Evolutionary conservation across 2,329 filamentous ascomycete genomes (phyloP), one percentile per base, ranked within the genome.

Genomic region (Saccharata proteae): DNA sequence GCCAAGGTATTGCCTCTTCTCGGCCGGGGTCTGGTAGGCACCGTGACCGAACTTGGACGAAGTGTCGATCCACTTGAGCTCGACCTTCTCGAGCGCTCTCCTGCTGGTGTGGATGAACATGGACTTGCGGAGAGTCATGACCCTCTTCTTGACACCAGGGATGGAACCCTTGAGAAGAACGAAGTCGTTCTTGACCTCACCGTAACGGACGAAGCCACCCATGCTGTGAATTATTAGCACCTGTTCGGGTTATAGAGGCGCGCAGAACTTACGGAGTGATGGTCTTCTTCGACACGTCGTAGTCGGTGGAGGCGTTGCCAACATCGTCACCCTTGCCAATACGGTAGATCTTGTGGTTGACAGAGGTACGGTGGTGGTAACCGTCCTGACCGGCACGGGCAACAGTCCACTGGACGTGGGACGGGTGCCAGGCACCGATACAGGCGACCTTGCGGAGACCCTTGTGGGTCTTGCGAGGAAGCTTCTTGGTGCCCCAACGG

Each of bases 261-360:
- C 5, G 17, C 14, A 9, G 20, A 43, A 88, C 88, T 62, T 90
- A 96, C 88, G 88, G 88, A 62, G 88, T 96, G 66, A 98, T 98
- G 62, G 74, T 78, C 82, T 98, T 98, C 81, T 94, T 94, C 71
- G 86, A 92, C 60, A 93, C 76, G 59, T 98, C 90, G 58, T 88
- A 77, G 45, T 94, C 84, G 47, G 90, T 98, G 37, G 88, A 81
- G 53, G 84, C 90, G 68, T 85, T 94, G 64, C 78, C 78, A 60
- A 90, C 84, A 55, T 90, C 83, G 47, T 73, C 71, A 54, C 74
- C 88, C 78, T 90, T 92, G 61, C 88, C 90, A 52, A 98, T 82
- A 51, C 90, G 84, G 83, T 96, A 98, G 61, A 98, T 68, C 82
- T 98, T 98, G 84, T 98, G 90, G 82, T 98, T 98, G 73, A 90